Evolutionary conservation across 768 basidiomycete genomes (phyloP).

Genomic region (Chalciporus piperatus): DNA sequence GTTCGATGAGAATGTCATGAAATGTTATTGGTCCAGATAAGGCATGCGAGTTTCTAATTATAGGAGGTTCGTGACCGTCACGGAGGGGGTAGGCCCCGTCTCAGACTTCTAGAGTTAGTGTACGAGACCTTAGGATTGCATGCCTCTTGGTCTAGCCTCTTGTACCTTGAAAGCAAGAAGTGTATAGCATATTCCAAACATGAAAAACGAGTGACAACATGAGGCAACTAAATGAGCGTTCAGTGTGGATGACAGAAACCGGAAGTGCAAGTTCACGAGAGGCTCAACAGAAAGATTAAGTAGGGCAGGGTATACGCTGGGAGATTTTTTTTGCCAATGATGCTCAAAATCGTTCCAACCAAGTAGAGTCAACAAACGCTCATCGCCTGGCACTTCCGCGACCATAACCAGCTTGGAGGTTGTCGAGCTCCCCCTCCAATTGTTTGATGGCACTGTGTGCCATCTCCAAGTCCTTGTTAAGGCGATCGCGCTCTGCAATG

Average conservation of each 20-base stretch:
- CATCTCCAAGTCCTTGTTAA: conserved; percentile 97
- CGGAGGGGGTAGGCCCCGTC: no score
- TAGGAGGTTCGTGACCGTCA: no score
- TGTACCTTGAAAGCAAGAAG: conserved; percentile 6
- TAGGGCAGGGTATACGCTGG: conserved; percentile 26
- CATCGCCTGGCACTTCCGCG: conserved; percentile 48
- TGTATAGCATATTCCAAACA: conserved; percentile 15
- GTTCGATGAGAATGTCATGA: no score
- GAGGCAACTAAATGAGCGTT: conserved; percentile 26
- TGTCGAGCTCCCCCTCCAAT: conserved; percentile 88
- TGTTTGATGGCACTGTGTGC: conserved; percentile 91
- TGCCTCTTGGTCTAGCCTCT: no score
- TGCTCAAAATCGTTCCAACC: conserved; percentile 4
- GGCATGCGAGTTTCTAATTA: no score
- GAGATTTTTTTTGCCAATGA: conserved; percentile 7
- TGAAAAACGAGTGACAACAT: conserved; percentile 9
- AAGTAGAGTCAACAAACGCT: conserved; percentile 4
- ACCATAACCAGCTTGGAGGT: conserved; percentile 82
- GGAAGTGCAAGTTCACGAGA: conserved; percentile 7
- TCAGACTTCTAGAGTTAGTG: no score
- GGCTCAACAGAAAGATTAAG: conserved; percentile 17
- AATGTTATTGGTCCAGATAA: no score
- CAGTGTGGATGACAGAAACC: conserved; percentile 2
- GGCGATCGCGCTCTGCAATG: conserved; percentile 95
- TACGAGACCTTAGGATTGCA: no score